Base-by-base conservation (phyloP, 2,329 filamentous ascomycete genomes). In the Escovopsis weberi region DNA sequence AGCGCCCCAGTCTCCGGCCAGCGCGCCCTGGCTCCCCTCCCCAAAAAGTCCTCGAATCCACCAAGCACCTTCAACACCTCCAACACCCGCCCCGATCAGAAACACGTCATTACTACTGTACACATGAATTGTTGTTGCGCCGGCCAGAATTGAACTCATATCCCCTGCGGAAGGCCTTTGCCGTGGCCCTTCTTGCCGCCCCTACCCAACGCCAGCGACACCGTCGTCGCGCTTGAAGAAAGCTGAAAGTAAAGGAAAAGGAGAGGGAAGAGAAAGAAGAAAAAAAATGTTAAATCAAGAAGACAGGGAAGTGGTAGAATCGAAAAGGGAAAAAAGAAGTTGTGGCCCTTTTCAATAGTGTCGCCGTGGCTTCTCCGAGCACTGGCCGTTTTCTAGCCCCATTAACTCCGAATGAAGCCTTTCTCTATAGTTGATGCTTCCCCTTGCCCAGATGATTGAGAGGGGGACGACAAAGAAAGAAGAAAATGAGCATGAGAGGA, bases 121-220 rank as follows among this genome's bases (percentile, higher is more conserved):
- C 15, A 15, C 15, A 15, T 15, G 15, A 15, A 15, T 15, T 15
- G 15, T 15, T 15, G 15, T 15, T 15, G 15, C 15, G 15, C 15
- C 15, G 15, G 45, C 45, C 44, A 34, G 43, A 37, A 39, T 39
- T 43, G 44, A 45, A 43, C 40, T 42, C 36, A 39, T 48, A 50
- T 47, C 47, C 48, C 48, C 26, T 39, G 11, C 39, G 36, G 34
- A 35, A 35, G 33, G 12, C 33, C 15, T 15, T 15, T 35, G 33
- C 8, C 12, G 12, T 35, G 33, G 33, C 12, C 18, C 18, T 41
- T 43, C 33, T 33, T 39, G 30, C 45, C 37, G 35, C 38, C 49
- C 15, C 15, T 42, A 43, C 44, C 36, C 47, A 57, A 59, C 56
- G 54, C 56, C 55, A 38, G 51, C 51, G 53, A 57, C 50, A 47